phyloP scores from a whole-genome alignment of 495 filamentous ascomycete species.

The Lepidopterella palustris region DNA sequence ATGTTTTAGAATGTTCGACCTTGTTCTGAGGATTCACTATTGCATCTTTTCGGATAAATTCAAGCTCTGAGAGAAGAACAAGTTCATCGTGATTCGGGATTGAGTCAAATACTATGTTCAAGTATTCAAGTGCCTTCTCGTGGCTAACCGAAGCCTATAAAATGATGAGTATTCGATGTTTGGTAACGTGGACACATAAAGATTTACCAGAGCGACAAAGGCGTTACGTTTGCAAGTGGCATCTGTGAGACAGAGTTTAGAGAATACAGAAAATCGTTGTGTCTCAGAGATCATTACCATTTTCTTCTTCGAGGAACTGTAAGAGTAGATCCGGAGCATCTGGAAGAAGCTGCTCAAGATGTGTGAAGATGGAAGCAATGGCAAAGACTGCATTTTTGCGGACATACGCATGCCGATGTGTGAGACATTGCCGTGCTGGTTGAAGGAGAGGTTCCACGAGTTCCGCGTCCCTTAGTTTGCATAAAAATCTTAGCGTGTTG shows the following conservation, averaged over 20 bases:
- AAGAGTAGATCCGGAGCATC: slow-evolving; percentile 91
- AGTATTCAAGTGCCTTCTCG: slow-evolving; percentile 83
- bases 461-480: slow-evolving; percentile 92
- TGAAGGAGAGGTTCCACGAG: slow-evolving; percentile 93
- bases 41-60: slow-evolving; percentile 98
- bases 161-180: neutral
- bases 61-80: slow-evolving; percentile 84
- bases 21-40: slow-evolving; percentile 90
- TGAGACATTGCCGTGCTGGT: slow-evolving; percentile 72
- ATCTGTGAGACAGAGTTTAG: slow-evolving; percentile 40
- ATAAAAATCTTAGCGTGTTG: slow-evolving; percentile 92
- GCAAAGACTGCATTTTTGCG: slow-evolving; percentile 97
- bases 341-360: slow-evolving; percentile 86
- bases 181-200: neutral
- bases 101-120: slow-evolving; percentile 85
- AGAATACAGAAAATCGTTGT: neutral
- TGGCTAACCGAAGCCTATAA: slow-evolving; percentile 70
- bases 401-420: slow-evolving; percentile 72
- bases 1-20: slow-evolving; percentile 39
- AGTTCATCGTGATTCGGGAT: slow-evolving; percentile 93
- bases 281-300: slow-evolving; percentile 17
- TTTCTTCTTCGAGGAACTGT: slow-evolving; percentile 85
- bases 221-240: slow-evolving; percentile 97
- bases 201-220: slow-evolving; percentile 65
- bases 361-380: slow-evolving; percentile 83